phyloP scores from a whole-genome alignment of 208 protist genomes.

The Trypanosomatidae sp. region DNA sequence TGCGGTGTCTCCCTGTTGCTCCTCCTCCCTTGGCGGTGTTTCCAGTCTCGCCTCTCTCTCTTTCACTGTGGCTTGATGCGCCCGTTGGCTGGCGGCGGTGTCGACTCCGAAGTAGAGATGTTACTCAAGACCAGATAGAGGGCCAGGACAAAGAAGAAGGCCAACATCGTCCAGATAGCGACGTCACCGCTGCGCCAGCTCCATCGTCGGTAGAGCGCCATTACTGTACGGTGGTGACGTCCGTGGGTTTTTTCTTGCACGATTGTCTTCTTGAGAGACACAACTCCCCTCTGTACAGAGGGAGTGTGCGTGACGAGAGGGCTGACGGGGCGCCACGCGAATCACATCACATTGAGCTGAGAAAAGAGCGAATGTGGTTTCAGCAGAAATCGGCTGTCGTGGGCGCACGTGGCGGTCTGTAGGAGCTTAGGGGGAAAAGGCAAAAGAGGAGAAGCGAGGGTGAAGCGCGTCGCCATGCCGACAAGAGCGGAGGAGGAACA shows the following conservation, averaged over 20 bases:
- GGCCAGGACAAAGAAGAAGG: constrained; percentile 31
- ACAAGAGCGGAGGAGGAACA: neutral
- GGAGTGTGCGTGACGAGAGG: neutral
- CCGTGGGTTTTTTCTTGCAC: neutral
- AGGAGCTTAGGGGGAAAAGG: neutral
- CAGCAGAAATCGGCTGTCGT: neutral
- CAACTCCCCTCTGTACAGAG: neutral
- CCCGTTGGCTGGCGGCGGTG: neutral
- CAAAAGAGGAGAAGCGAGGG: neutral
- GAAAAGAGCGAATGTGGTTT: neutral
- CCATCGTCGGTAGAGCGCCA: constrained; percentile 13
- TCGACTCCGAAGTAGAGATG: constrained; percentile 10
- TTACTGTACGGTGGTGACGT: neutral
- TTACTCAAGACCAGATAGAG: constrained; percentile 29
- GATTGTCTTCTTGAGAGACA: no score
- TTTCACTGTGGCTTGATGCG: constrained; percentile 12
- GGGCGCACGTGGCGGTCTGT: neutral
- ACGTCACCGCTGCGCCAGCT: constrained; percentile 32
- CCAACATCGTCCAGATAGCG: constrained; percentile 33
- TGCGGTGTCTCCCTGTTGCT: neutral
- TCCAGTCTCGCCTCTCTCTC: neutral
- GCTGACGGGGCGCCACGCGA: neutral
- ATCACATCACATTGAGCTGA: neutral
- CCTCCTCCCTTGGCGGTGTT: neutral
- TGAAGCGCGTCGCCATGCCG: neutral